Percentiles rank a stretch among this genome's conserved stretches.
These are phyloP conservation scores for Clarireedia hainanense DNA, from an alignment of 2,329 filamentous ascomycete species.

Conservation along the genomic window DNA sequence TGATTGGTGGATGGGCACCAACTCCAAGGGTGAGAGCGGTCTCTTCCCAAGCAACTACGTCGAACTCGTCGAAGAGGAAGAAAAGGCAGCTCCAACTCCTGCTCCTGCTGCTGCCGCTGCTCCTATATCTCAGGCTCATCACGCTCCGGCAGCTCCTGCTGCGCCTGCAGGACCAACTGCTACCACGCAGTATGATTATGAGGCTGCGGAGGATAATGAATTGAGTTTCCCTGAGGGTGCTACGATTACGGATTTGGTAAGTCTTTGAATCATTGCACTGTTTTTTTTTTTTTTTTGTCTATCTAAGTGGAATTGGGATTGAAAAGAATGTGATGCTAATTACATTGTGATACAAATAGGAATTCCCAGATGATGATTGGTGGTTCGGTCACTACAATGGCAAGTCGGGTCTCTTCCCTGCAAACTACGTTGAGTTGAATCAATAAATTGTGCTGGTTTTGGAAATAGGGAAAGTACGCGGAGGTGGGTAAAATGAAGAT, in stretches of 20 bases:
- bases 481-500: too few relatives aligned
- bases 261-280: slow-evolving; percentile 29
- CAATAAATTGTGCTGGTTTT: slow-evolving; percentile 13
- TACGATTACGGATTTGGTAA: slow-evolving; percentile 68
- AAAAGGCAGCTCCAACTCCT: slow-evolving; percentile 31
- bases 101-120: slow-evolving; percentile 22
- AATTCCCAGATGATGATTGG: slow-evolving; percentile 98
- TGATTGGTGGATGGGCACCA: slow-evolving; percentile 98
- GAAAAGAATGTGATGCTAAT: background rate
- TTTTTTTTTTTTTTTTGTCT: background rate
- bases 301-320: too few relatives aligned
- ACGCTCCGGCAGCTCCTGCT: slow-evolving; percentile 27
- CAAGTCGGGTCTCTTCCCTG: slow-evolving; percentile 73
- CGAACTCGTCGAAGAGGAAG: slow-evolving; percentile 62
- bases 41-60: slow-evolving; percentile 98
- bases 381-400: slow-evolving; percentile 77
- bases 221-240: slow-evolving; percentile 84
- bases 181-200: slow-evolving; percentile 88
- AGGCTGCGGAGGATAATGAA: slow-evolving; percentile 90
- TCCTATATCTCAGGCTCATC: slow-evolving; percentile 5
- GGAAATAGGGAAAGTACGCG: too few relatives aligned
- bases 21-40: slow-evolving; percentile 73
- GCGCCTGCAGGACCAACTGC: slow-evolving; percentile 36
- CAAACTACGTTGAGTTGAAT: slow-evolving; percentile 58
- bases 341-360: slow-evolving; percentile 38